A percentile compares a stretch with the other conserved stretches of the same genome.
These are phyloP conservation scores for Parathielavia appendiculata DNA, from an alignment of 495 filamentous ascomycete genomes.

Conservation along the genomic window DNA sequence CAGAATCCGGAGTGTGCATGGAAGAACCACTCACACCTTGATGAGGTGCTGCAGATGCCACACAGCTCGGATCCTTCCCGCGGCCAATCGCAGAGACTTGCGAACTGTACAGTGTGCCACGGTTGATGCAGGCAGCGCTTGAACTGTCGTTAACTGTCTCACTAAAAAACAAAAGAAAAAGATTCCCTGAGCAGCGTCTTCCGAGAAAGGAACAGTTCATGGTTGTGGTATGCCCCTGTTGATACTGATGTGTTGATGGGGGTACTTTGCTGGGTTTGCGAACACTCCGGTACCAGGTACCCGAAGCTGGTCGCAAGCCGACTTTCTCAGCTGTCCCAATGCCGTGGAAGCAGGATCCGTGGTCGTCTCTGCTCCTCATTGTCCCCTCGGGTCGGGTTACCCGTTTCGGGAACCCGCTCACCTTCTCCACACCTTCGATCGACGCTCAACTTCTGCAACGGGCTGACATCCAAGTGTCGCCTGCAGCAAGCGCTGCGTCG, in stretches of 20 bases:
- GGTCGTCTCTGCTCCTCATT: background rate
- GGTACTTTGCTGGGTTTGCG: too few species aligned
- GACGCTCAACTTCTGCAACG: constrained; percentile 1
- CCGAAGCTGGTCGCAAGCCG: too few species aligned
- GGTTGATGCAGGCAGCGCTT: background rate
- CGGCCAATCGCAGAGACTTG: background rate
- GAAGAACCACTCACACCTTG: constrained; percentile 1
- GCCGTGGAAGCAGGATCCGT: background rate
- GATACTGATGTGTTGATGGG: too few species aligned
- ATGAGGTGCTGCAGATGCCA: background rate
- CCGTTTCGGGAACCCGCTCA: background rate
- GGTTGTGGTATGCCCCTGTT: too few species aligned
- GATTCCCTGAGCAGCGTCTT: background rate
- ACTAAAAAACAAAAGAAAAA: too few species aligned
- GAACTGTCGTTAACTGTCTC: background rate
- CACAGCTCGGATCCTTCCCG: background rate
- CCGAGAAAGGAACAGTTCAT: background rate
- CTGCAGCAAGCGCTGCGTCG: background rate
- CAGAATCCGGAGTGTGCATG: background rate
- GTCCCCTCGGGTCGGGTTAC: background rate
- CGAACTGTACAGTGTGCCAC: background rate
- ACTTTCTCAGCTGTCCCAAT: background rate
- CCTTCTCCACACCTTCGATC: constrained; percentile 13
- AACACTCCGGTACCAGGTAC: too few species aligned
- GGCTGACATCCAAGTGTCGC: background rate